phyloP scores from a whole-genome alignment of 2,329 filamentous ascomycete species.

The Didymella exigua region DNA sequence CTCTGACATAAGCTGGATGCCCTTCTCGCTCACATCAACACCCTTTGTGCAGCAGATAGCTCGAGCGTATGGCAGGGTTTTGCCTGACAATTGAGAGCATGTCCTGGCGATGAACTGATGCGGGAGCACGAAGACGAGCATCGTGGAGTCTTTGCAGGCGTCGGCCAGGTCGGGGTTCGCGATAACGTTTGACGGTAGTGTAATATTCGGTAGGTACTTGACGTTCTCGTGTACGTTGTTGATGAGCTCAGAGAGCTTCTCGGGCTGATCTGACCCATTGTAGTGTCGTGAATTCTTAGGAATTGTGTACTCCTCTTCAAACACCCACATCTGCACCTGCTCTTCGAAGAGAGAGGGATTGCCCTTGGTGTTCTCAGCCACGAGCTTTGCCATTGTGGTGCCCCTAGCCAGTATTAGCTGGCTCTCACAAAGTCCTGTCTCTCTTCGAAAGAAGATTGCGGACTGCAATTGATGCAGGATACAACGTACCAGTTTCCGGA shows the following conservation, averaged over 20 bases:
- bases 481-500: conserved; percentile 87
- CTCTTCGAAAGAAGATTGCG: neutral
- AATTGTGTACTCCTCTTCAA: conserved; percentile 84
- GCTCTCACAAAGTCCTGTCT: conserved; percentile 3
- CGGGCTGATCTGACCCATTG: conserved; percentile 66
- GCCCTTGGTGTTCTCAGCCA: conserved; percentile 85
- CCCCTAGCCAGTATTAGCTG: conserved; percentile 65
- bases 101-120: conserved; percentile 94
- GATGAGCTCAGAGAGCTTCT: conserved; percentile 90
- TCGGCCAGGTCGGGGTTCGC: conserved; percentile 82
- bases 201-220: conserved; percentile 93
- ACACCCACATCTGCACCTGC: conserved; percentile 98
- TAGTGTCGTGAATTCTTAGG: conserved; percentile 75
- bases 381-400: conserved; percentile 95
- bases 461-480: neutral
- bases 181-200: conserved; percentile 79
- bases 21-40: conserved; percentile 86
- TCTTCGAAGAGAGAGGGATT: conserved; percentile 83
- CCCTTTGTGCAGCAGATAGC: conserved; percentile 99
- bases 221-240: conserved; percentile 94
- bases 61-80: conserved; percentile 88
- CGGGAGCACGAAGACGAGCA: conserved; percentile 94
- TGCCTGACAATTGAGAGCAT: conserved; percentile 81
- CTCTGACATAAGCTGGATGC: conserved; percentile 89
- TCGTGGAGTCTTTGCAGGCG: conserved; percentile 80